A percentile compares a stretch with the other conserved stretches of the same genome.
Conservation (phyloP, 768 basidiomycete genomes). For the Naganishia onofrii region DNA sequence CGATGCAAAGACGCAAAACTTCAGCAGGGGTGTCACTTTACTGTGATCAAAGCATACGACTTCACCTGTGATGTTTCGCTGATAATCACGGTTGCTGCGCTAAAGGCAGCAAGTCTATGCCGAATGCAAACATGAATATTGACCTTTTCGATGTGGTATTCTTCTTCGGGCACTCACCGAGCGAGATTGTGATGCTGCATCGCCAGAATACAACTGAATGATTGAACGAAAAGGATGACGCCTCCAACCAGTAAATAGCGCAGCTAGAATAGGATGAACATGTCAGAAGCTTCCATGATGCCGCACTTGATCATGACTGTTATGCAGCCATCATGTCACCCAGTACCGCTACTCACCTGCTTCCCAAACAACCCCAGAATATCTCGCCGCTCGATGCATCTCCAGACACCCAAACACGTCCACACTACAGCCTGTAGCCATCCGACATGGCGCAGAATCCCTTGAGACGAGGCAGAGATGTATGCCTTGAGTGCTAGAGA, state of each 20-base stretch:
- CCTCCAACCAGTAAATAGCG: background rate
- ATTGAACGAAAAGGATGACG: conserved; percentile 5
- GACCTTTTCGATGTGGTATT: background rate
- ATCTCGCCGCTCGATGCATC: background rate
- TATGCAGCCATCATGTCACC: background rate
- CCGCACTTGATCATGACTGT: no score
- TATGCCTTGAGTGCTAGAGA: conserved; percentile 11
- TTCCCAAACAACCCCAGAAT: background rate
- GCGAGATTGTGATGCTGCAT: conserved; percentile 18
- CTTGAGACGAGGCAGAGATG: background rate
- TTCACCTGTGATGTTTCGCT: conserved; percentile 12
- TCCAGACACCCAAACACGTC: conserved; percentile 7
- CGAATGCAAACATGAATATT: background rate
- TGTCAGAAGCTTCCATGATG: no score
- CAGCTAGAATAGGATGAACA: no score
- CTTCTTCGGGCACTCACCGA: background rate
- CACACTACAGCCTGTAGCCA: conserved; percentile 18
- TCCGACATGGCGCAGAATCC: background rate
- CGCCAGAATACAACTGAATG: conserved; percentile 13
- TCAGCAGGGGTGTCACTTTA: background rate
- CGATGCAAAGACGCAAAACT: background rate
- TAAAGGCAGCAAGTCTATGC: conserved; percentile 4
- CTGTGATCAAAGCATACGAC: background rate
- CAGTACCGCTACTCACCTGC: conserved; percentile 3
- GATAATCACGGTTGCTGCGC: conserved; percentile 14